phyloP scores from a whole-genome alignment of 2,329 filamentous ascomycete genomes.

The Lachnellula suecica region DNA sequence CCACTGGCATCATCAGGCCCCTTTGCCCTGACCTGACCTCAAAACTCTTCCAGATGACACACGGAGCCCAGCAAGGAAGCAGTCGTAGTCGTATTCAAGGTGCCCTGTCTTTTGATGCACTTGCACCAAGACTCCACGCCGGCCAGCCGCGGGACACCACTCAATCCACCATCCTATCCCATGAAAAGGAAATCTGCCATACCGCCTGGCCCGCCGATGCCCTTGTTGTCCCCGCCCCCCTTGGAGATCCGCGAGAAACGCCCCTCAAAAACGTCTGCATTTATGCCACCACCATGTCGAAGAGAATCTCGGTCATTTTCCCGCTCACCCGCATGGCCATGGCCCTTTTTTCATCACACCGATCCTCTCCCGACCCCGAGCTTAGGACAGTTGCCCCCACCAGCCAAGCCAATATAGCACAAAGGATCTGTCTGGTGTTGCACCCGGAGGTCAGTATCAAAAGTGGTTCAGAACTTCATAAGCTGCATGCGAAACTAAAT shows the following conservation, averaged over 20 bases:
- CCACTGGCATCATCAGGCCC: neutral
- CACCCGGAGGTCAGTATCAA: neutral
- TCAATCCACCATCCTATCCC: neutral
- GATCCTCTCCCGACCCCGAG: too few species aligned
- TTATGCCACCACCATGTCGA: slow-evolving; percentile 13
- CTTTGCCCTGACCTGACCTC: neutral
- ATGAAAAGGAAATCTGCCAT: neutral
- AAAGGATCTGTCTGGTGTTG: neutral
- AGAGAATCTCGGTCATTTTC: slow-evolving; percentile 8
- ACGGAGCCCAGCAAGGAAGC: slow-evolving; percentile 1
- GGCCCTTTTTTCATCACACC: too few species aligned
- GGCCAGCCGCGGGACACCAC: neutral
- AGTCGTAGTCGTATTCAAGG: slow-evolving; percentile 8
- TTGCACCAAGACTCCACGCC: neutral
- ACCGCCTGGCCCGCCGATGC: slow-evolving; percentile 6
- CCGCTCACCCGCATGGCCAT: slow-evolving; percentile 10
- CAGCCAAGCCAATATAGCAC: neutral
- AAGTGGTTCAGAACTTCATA: slow-evolving; percentile 1
- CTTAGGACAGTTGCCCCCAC: neutral
- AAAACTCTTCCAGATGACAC: slow-evolving; percentile 2
- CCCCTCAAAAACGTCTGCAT: neutral
- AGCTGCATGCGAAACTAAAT: slow-evolving; percentile 2
- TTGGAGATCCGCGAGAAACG: slow-evolving; percentile 1
- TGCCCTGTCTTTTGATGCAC: slow-evolving; percentile 6
- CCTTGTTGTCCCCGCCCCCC: neutral